phyloP scores from a whole-genome alignment of 495 filamentous ascomycete genomes.

The Talaromyces trachyspermus region DNA sequence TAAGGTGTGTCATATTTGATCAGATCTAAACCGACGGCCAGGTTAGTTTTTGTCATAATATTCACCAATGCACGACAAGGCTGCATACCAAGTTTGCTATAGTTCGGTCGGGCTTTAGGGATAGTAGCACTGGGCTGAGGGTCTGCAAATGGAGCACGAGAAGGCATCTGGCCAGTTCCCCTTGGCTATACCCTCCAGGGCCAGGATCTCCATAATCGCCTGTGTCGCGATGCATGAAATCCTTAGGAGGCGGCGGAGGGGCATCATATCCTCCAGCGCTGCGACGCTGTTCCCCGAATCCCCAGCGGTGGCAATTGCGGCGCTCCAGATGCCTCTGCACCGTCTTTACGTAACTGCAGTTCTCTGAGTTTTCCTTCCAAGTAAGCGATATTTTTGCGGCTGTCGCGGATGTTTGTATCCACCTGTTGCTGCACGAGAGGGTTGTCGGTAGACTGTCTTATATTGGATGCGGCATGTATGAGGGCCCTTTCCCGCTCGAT shows the following conservation, averaged over 20 bases:
- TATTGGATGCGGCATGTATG: slow-evolving; percentile 86
- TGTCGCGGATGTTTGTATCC: slow-evolving; percentile 89
- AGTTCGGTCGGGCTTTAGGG: slow-evolving; percentile 77
- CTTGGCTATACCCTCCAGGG: slow-evolving; percentile 50
- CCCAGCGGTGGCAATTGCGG: slow-evolving; percentile 25
- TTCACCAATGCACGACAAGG: neutral
- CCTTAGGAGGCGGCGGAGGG: slow-evolving; percentile 59
- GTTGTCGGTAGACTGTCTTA: slow-evolving; percentile 94
- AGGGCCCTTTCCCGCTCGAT: slow-evolving; percentile 96
- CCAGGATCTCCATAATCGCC: slow-evolving; percentile 47
- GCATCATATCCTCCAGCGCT: slow-evolving; percentile 23
- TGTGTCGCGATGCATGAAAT: slow-evolving; percentile 42
- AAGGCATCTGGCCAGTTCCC: slow-evolving; percentile 68
- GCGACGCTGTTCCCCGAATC: slow-evolving; percentile 27
- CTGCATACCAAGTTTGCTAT: slow-evolving; percentile 84
- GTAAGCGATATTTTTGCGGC: slow-evolving; percentile 85
- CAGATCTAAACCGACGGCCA: slow-evolving; percentile 53
- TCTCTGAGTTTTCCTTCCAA: slow-evolving; percentile 86
- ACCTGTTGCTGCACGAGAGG: slow-evolving; percentile 77
- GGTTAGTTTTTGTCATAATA: slow-evolving; percentile 12
- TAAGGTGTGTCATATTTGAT: slow-evolving; percentile 98
- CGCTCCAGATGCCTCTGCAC: slow-evolving; percentile 42
- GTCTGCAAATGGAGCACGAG: slow-evolving; percentile 71
- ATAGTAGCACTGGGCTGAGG: slow-evolving; percentile 59
- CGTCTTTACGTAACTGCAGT: slow-evolving; percentile 71